phyloP scores from a whole-genome alignment of 495 filamentous ascomycete species.

The Aspergillus indologenus region DNA sequence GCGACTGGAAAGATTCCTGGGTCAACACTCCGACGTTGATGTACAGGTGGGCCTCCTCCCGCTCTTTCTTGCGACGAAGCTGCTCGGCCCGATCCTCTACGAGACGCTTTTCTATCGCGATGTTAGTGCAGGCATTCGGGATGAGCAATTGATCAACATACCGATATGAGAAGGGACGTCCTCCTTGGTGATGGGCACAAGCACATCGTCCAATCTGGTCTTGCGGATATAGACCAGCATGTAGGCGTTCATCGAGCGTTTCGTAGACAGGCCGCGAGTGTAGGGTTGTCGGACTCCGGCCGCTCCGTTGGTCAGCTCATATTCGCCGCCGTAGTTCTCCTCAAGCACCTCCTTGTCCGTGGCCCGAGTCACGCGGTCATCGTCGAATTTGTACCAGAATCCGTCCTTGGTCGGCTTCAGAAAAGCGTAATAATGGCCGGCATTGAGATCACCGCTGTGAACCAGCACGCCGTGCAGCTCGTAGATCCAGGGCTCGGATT shows the following conservation, averaged over 20 bases:
- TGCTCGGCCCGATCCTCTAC: constrained; percentile 75
- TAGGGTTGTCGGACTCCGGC: constrained; percentile 61
- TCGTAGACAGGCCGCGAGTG: constrained; percentile 62
- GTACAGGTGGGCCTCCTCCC: constrained; percentile 91
- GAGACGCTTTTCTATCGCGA: constrained; percentile 56
- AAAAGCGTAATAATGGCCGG: constrained; percentile 99
- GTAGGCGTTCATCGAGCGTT: constrained; percentile 81
- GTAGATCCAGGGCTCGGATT: constrained; percentile 84
- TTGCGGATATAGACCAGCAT: constrained; percentile 98
- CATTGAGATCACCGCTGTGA: constrained; percentile 93
- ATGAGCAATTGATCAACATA: constrained; percentile 34
- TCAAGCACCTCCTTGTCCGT: constrained; percentile 89
- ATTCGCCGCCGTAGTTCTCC: constrained; percentile 95
- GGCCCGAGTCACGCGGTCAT: constrained; percentile 91
- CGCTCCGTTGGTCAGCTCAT: constrained; percentile 58
- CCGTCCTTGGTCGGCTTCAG: constrained; percentile 89
- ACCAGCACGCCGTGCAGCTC: constrained; percentile 93
- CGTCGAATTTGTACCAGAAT: constrained; percentile 95
- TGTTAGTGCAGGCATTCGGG: constrained; percentile 28
- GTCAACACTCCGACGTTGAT: constrained; percentile 77
- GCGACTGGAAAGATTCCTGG: constrained; percentile 71
- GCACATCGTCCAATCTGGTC: constrained; percentile 72
- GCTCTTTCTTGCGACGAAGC: constrained; percentile 75
- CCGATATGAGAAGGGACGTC: constrained; percentile 84
- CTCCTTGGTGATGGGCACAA: constrained; percentile 67